Base-by-base conservation (phyloP, 2,329 filamentous ascomycete genomes). In the Helicocarpus griseus region DNA sequence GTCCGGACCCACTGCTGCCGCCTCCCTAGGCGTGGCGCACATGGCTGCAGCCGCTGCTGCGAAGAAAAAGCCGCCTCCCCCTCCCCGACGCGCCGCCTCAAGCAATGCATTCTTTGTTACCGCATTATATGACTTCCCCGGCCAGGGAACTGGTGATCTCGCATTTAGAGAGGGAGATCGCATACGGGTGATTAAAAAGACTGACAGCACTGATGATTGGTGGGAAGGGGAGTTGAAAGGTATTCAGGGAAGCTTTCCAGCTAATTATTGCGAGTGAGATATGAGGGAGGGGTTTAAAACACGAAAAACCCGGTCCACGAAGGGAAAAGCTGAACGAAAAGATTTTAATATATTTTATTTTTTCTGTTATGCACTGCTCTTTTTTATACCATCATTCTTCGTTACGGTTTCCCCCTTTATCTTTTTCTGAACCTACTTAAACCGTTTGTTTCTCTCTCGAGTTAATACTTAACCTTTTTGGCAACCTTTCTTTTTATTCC, bases 161-260 rank as follows among this genome's bases (percentile, higher is more conserved):
- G 77, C 77, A 2, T 94, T 94, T 63, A 74, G 75, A 28, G 85
- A 90, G 65, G 88, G 87, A 1, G 88, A 93, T 61, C 75, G 78
- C 47, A 94, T 94, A 59, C 80, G 77, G 43, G 83, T 94, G 3
- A 63, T 89, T 29, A 87, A 87, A 71, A 88, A 85, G 72, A 93
- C 88, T 2, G 78, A 81, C 5, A 89, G 83, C 55, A 84, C 81
- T 21, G 85, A 93, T 68, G 88, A 93, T 64, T 94, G 88, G 87
- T 94, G 88, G 88, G 80, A 87, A 55, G 88, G 88, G 11, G 87
- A 93, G 66, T 57, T 90, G 13, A 73, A 74, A 38, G 87, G 87
- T 0, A 66, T 73, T 24, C 78, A 76, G 62, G 88, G 88, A 3
- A 82, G 75, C 58, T 94, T 94, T 64, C 88, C 88, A 1, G 88